phyloP scores from a whole-genome alignment of 768 basidiomycete genomes.

The Coprinopsis cinerea region DNA sequence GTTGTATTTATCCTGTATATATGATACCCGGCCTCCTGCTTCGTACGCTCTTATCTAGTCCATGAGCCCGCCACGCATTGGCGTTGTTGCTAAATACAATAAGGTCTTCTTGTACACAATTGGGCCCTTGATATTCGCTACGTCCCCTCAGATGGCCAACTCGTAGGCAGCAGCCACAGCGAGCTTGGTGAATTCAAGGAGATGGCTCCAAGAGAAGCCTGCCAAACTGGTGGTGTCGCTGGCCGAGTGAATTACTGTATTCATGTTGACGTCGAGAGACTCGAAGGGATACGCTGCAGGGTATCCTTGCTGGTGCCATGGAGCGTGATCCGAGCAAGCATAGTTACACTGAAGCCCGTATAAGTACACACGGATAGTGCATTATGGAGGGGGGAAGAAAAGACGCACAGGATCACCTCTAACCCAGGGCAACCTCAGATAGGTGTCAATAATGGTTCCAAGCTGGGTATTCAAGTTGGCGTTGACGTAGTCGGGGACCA shows the following conservation, averaged over 20 bases:
- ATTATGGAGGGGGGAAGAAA: not conserved
- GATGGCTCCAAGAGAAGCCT: constrained; percentile 46
- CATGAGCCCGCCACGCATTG: too few relatives aligned
- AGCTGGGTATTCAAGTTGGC: constrained; percentile 38
- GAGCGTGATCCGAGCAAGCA: constrained; percentile 42
- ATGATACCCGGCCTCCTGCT: too few relatives aligned
- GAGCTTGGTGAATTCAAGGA: constrained; percentile 56
- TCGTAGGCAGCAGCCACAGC: constrained; percentile 55
- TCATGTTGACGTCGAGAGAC: constrained; percentile 34
- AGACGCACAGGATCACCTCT: constrained; percentile 31
- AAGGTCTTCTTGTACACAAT: too few relatives aligned
- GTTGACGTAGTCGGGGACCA: constrained; percentile 24
- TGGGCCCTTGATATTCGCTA: too few relatives aligned
- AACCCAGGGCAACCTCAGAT: constrained; percentile 31
- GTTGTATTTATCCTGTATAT: too few relatives aligned
- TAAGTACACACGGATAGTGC: not conserved
- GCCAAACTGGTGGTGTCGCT: constrained; percentile 40
- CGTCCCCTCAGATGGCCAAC: constrained; percentile 29
- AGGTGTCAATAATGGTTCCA: constrained; percentile 30
- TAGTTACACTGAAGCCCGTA: constrained; percentile 28
- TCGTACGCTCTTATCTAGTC: too few relatives aligned
- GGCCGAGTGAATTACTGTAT: constrained; percentile 38
- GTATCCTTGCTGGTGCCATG: constrained; percentile 38
- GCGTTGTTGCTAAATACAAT: too few relatives aligned
- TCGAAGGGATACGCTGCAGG: constrained; percentile 39